These are phyloP conservation scores for Paramecium sonneborni DNA, from an alignment of 73 alveolate genomes.

Conservation along the genomic window DNA sequence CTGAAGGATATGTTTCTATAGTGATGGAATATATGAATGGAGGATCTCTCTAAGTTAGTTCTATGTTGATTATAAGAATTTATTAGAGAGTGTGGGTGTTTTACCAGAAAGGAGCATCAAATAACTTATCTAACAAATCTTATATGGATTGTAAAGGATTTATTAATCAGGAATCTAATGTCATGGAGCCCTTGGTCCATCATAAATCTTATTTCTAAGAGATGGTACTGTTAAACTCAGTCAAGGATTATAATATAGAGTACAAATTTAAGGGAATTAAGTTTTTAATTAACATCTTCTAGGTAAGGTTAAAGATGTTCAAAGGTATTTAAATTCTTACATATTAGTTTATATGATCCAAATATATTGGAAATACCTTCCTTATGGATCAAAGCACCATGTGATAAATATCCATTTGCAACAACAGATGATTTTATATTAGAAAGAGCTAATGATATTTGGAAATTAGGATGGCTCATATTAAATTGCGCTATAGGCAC, in stretches of 20 bases:
- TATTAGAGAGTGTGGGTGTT: slow-evolving; percentile 43
- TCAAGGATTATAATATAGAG: slow-evolving; percentile 10
- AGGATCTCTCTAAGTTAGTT: not conserved
- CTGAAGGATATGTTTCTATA: slow-evolving; percentile 60
- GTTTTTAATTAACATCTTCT: not conserved
- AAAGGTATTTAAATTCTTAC: not conserved
- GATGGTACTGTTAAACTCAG: slow-evolving; percentile 45
- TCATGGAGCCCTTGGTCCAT: slow-evolving; percentile 55
- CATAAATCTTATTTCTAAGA: slow-evolving; percentile 22
- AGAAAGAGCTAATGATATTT: slow-evolving; percentile 49
- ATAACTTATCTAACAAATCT: not conserved
- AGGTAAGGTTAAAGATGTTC: not conserved
- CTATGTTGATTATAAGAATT: not conserved
- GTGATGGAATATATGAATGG: slow-evolving; percentile 63
- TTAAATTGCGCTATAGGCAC: slow-evolving; percentile 46
- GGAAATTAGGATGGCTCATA: slow-evolving; percentile 35
- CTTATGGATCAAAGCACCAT: slow-evolving; percentile 45
- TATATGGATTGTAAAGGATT: not conserved
- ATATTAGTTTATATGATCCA: slow-evolving; percentile 44
- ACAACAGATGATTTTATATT: not conserved
- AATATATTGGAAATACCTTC: not conserved
- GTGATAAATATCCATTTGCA: slow-evolving; percentile 1
- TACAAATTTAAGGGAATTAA: not conserved
- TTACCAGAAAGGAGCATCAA: slow-evolving; percentile 48
- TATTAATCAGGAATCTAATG: slow-evolving; percentile 32